These are phyloP conservation scores for Chlorophyllum brunneum DNA, from an alignment of 768 basidiomycete genomes.

Conservation along the genomic window DNA sequence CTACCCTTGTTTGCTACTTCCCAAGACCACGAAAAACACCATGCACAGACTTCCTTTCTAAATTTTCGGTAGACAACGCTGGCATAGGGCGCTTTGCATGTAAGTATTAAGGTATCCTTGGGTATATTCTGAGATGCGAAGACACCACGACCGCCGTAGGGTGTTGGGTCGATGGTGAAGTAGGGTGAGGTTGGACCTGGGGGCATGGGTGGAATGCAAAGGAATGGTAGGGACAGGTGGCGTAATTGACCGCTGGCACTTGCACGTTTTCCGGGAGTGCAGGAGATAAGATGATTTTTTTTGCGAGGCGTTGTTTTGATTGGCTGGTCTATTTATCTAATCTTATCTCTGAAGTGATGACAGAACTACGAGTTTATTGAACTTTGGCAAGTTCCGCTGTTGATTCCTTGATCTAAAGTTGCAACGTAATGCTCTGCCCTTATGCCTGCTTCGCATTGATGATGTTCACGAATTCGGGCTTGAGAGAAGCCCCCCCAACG, in stretches of 20 bases:
- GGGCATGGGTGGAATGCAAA: background rate
- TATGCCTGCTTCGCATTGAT: slow-evolving; percentile 58
- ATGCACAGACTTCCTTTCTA: slow-evolving; percentile 61
- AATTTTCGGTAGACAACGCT: slow-evolving; percentile 59
- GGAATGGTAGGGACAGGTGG: background rate
- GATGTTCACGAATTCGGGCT: slow-evolving; percentile 93
- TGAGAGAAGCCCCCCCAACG: slow-evolving; percentile 95
- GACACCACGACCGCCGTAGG: slow-evolving; percentile 49
- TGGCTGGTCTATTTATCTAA: slow-evolving; percentile 1
- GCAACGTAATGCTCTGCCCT: no score
- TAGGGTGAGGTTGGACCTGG: background rate
- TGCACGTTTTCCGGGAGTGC: background rate
- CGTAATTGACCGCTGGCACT: background rate
- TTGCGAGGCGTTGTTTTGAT: background rate
- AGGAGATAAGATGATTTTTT: slow-evolving; percentile 10
- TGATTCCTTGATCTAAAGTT: no score
- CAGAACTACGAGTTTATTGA: background rate
- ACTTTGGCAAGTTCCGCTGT: no score
- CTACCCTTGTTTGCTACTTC: slow-evolving; percentile 35
- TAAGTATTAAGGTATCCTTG: slow-evolving; percentile 39
- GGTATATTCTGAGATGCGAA: slow-evolving; percentile 41
- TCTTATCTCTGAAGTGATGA: background rate
- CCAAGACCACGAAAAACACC: slow-evolving; percentile 61
- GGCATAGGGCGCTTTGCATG: slow-evolving; percentile 47
- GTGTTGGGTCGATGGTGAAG: slow-evolving; percentile 30